Conservation (phyloP, 441 rosid genomes). For the Syzygium malaccense region DNA sequence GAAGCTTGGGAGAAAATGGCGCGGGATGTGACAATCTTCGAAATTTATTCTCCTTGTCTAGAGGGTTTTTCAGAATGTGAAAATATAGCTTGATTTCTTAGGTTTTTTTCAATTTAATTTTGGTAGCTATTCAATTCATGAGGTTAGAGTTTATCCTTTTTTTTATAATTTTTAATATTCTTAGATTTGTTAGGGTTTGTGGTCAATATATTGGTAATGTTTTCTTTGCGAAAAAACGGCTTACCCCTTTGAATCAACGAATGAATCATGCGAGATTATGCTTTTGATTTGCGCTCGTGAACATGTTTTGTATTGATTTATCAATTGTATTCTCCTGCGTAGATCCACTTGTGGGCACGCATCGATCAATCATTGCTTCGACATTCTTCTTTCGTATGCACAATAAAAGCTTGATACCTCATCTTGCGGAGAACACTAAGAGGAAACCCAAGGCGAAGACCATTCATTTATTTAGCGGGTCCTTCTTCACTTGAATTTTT, state of each 20-base stretch:
- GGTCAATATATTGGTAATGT: background rate
- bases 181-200: background rate
- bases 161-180: background rate
- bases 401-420: background rate
- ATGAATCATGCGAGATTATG: background rate
- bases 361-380: background rate
- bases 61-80: background rate
- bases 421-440: background rate
- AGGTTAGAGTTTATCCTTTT: background rate
- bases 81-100: background rate
- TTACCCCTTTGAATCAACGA: background rate
- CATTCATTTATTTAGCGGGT: background rate
- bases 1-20: background rate
- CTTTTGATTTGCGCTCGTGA: background rate
- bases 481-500: background rate
- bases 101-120: background rate
- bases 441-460: background rate
- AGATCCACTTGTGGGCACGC: background rate
- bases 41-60: background rate
- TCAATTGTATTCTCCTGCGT: background rate
- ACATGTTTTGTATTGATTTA: background rate
- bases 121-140: background rate
- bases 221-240: background rate
- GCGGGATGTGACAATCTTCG: accelerated
- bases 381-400: accelerated